Evolutionary conservation across 345 rosid species (phyloP).

Genomic region (Ceriops zippeliana): DNA sequence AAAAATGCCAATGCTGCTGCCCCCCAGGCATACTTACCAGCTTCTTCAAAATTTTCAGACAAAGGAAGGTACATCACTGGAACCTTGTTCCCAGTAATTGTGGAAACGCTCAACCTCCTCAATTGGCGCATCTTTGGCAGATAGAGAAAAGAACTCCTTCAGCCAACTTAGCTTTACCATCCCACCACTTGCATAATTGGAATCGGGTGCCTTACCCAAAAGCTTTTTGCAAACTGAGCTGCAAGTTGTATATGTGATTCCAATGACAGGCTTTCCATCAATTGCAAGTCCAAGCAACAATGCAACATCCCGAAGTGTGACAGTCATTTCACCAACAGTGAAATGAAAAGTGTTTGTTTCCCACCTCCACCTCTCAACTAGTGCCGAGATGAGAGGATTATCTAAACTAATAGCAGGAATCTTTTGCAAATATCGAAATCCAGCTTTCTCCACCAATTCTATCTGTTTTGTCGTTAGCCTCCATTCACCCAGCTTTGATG

Average conservation of each 20-base stretch:
- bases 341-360: slow-evolving; percentile 94
- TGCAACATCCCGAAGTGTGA: slow-evolving; percentile 78
- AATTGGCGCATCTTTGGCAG: slow-evolving; percentile 53
- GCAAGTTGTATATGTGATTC: slow-evolving; percentile 82
- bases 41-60: slow-evolving; percentile 72
- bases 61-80: slow-evolving; percentile 97
- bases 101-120: slow-evolving; percentile 67
- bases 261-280: slow-evolving; percentile 91
- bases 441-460: slow-evolving; percentile 80
- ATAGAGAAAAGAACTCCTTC: slow-evolving; percentile 75
- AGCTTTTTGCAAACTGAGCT: slow-evolving; percentile 56
- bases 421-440: slow-evolving; percentile 76
- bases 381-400: slow-evolving; percentile 84
- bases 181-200: slow-evolving; percentile 88
- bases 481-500: slow-evolving; percentile 90
- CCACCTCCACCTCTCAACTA: slow-evolving; percentile 96
- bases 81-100: slow-evolving; percentile 94
- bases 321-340: slow-evolving; percentile 86
- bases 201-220: slow-evolving; percentile 66
- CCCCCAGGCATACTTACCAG: slow-evolving; percentile 90
- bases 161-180: slow-evolving; percentile 98
- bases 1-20: slow-evolving; percentile 91
- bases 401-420: slow-evolving; percentile 95
- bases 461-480: slow-evolving; percentile 65
- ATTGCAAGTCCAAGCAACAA: slow-evolving; percentile 74